Conservation (phyloP, 73 alveolate genomes). For the Paramecium pentaurelia region DNA sequence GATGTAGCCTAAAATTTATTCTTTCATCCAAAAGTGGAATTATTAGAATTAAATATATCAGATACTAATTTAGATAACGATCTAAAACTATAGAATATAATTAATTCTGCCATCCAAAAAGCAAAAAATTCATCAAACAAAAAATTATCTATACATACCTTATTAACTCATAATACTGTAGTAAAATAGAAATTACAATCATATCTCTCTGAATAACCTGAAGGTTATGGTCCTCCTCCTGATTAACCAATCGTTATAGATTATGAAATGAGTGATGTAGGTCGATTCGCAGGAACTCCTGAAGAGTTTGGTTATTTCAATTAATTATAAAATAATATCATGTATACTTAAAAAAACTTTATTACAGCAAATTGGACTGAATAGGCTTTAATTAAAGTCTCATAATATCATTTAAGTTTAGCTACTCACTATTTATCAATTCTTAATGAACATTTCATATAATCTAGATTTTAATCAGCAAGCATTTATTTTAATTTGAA, state of each 20-base stretch:
- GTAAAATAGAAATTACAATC: background rate
- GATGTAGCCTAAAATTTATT: background rate
- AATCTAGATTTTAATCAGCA: background rate
- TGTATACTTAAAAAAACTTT: background rate
- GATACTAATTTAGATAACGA: background rate
- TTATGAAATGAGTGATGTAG: background rate
- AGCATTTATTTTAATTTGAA: background rate
- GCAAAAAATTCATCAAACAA: background rate
- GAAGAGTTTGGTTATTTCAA: background rate
- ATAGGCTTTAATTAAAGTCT: background rate
- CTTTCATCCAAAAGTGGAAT: slow-evolving; percentile 6
- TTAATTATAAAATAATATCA: background rate
- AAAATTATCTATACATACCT: background rate
- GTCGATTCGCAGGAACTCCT: background rate
- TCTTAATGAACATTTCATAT: background rate
- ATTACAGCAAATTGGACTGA: background rate
- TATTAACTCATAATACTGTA: background rate
- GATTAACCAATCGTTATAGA: background rate
- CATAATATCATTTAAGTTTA: background rate
- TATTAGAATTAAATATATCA: background rate
- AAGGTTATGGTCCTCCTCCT: background rate
- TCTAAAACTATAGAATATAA: background rate
- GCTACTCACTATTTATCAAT: background rate
- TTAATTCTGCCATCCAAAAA: background rate
- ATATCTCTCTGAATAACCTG: background rate